Evolutionary conservation across 257 asterid genomes (phyloP).

Genomic region (Solanum chmielewskii): DNA sequence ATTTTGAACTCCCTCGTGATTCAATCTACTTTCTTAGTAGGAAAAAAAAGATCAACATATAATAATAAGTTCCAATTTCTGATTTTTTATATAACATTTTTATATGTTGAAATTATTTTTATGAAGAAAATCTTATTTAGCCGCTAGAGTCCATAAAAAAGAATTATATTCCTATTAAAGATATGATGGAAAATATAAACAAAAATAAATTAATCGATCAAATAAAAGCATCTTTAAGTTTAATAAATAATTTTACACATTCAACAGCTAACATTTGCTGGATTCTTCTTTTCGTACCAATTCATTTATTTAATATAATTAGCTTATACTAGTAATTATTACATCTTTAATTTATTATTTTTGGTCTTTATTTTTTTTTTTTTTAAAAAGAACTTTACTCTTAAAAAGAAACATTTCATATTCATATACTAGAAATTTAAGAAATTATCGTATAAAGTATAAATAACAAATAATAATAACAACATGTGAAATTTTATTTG

Average conservation of each 20-base stretch:
- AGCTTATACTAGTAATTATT: background rate
- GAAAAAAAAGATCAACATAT: background rate
- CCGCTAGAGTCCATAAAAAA: constrained; percentile 11
- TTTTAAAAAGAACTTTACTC: background rate
- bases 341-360: background rate
- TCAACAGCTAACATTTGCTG: background rate
- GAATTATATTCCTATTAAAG: background rate
- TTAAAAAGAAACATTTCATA: background rate
- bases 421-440: background rate
- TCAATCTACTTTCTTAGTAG: background rate
- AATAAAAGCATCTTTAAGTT: background rate
- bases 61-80: background rate
- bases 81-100: background rate
- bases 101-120: background rate
- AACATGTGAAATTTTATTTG: background rate
- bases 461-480: background rate
- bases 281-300: background rate
- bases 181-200: background rate
- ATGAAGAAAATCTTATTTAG: background rate
- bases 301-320: background rate
- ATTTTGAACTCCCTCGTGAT: background rate
- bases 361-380: background rate
- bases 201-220: background rate
- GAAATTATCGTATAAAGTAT: background rate
- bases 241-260: background rate